Evolutionary conservation across 2,329 filamentous ascomycete genomes (phyloP).

Genomic region (Fusarium nanum): DNA sequence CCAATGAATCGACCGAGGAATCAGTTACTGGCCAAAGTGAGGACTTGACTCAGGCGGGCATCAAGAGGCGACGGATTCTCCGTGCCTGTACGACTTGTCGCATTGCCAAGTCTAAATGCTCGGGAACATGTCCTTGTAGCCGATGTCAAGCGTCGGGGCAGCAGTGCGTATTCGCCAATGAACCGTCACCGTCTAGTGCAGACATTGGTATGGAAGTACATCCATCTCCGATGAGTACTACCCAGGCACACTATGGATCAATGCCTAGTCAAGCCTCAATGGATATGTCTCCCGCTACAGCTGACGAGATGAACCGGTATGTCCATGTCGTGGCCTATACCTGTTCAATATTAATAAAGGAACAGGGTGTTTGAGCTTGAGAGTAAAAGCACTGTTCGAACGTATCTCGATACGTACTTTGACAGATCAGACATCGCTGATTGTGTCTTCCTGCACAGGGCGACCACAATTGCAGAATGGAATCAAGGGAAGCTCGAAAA

Average conservation of each 20-base stretch:
- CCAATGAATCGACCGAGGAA: background rate
- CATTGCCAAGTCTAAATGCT: constrained; percentile 52
- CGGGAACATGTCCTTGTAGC: constrained; percentile 48
- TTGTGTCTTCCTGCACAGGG: constrained; percentile 40
- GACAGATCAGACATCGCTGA: constrained; percentile 28
- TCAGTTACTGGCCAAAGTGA: background rate
- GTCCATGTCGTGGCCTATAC: background rate
- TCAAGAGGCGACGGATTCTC: constrained; percentile 41
- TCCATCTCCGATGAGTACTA: background rate
- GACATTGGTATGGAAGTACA: background rate
- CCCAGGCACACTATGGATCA: background rate
- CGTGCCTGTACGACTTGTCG: constrained; percentile 52
- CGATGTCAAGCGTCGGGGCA: constrained; percentile 44
- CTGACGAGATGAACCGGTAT: constrained; percentile 2
- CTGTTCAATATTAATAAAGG: background rate
- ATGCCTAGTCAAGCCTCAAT: background rate
- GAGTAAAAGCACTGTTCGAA: background rate
- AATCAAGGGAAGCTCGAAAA: constrained; percentile 35
- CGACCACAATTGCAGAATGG: constrained; percentile 43
- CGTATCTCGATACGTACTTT: constrained; percentile 43
- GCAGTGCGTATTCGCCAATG: constrained; percentile 15
- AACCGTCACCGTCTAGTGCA: background rate
- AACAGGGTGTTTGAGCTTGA: constrained; percentile 29
- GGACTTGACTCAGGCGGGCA: constrained; percentile 46
- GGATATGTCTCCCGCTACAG: background rate